Percentiles rank a stretch among this genome's conserved stretches.
phyloP scores from a whole-genome alignment of 2,329 filamentous ascomycete species.

The Stagonosporopsis vannaccii region DNA sequence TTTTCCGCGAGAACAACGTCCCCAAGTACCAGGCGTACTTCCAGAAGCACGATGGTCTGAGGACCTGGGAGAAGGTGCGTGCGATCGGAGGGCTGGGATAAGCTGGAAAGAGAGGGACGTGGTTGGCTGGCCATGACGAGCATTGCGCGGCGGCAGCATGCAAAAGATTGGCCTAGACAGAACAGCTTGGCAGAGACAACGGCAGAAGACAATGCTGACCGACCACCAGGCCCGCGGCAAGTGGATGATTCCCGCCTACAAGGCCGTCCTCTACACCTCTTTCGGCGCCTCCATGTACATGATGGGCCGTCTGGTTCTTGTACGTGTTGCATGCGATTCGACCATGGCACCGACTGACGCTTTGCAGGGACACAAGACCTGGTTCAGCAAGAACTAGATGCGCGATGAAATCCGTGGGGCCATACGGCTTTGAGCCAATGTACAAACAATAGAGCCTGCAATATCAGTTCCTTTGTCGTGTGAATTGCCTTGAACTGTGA shows the following conservation, averaged over 20 bases:
- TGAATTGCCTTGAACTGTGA: background rate
- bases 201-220: constrained; percentile 22
- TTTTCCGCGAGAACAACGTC: constrained; percentile 80
- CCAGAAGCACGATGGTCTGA: constrained; percentile 74
- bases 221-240: constrained; percentile 66
- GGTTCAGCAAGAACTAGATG: constrained; percentile 58
- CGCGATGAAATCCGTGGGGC: constrained; percentile 26
- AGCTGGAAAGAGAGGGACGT: constrained; percentile 21
- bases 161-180: background rate
- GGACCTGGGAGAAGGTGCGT: constrained; percentile 81
- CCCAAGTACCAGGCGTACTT: constrained; percentile 77
- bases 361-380: constrained; percentile 75
- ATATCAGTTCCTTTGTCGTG: constrained; percentile 18
- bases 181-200: background rate
- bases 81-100: constrained; percentile 3
- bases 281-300: constrained; percentile 74
- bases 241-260: constrained; percentile 72
- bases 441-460: constrained; percentile 44
- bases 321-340: constrained; percentile 32
- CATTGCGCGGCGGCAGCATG: constrained; percentile 1
- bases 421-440: constrained; percentile 22
- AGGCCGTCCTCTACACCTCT: constrained; percentile 68
- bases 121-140: constrained; percentile 4
- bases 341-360: background rate
- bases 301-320: constrained; percentile 72